Evolutionary conservation across 352 stramenopile species (phyloP), one percentile per base, ranked within the genome.

Genomic region (Pythium aphanidermatum): DNA sequence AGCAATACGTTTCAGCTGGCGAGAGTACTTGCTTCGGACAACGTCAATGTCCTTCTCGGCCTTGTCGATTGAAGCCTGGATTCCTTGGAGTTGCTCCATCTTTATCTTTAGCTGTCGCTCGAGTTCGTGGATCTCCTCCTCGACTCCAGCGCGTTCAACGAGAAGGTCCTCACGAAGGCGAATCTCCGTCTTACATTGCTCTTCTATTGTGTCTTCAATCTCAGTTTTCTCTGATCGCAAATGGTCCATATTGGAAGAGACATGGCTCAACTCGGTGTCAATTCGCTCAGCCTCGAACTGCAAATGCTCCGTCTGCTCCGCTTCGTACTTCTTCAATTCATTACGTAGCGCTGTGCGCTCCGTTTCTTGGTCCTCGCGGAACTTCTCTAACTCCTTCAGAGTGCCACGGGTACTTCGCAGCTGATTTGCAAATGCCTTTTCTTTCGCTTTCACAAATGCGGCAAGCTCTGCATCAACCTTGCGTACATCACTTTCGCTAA

Each of bases 241-340:
- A 39, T 88, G 80, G 37, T 81, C 69, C 45, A 88, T 54, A 24
- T 79, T 89, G 24, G 83, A 70, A 0, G 72, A 76, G 20, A 91
- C 76, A 44, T 91, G 75, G 38, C 86, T 64, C 63, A 89, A 68
- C 46, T 92, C 63, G 19, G 74, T 75, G 25, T 86, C 72, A 51
- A 91, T 83, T 11, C 75, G 71, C 17, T 86, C 73, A 3, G 66
- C 70, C 52, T 90, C 81, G 52, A 91, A 87, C 54, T 87, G 78
- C 16, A 88, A 54, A 43, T 86, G 78, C 44, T 86, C 74, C 8
- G 70, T 86, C 50, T 86, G 59, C 13, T 87, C 67, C 9, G 55
- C 39, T 33, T 90, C 63, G 34, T 83, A 93, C 20, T 79, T 57
- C 35, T 82, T 80, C 27, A 71, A 70, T 33, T 85, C 65, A 9